These are phyloP conservation scores for Vanderwaltozyma tropicalis DNA, from an alignment of 805 yeast species.

Conservation along the genomic window DNA sequence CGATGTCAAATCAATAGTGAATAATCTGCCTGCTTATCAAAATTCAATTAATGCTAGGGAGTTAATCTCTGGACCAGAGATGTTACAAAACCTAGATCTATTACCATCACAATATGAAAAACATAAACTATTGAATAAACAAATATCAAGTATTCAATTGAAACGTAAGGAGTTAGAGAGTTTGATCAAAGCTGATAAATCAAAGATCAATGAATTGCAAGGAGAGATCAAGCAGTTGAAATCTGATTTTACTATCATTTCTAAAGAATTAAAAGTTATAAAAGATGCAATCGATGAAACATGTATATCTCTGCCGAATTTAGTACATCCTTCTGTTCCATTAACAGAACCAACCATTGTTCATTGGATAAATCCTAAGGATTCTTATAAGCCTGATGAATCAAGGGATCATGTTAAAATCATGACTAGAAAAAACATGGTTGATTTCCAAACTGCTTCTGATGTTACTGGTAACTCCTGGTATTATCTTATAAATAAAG, in stretches of 20 bases:
- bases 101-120: slow-evolving; percentile 22
- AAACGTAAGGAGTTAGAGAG: slow-evolving; percentile 23
- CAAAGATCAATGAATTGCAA: slow-evolving; percentile 6
- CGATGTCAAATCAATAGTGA: slow-evolving; percentile 18
- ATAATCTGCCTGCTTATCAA: slow-evolving; percentile 10
- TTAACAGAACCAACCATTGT: slow-evolving; percentile 35
- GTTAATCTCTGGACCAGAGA: slow-evolving; percentile 13
- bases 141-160: slow-evolving; percentile 23
- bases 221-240: slow-evolving; percentile 18
- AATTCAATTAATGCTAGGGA: slow-evolving; percentile 23
- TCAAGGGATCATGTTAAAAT: slow-evolving; percentile 55
- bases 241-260: slow-evolving; percentile 14
- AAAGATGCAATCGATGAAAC: slow-evolving; percentile 31
- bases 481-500: slow-evolving; percentile 77
- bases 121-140: slow-evolving; percentile 11
- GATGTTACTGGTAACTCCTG: slow-evolving; percentile 71
- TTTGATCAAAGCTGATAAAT: slow-evolving; percentile 17
- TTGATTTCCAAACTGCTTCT: slow-evolving; percentile 67
- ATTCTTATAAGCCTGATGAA: slow-evolving; percentile 18
- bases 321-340: slow-evolving; percentile 40
- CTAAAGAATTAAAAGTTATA: slow-evolving; percentile 14
- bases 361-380: slow-evolving; percentile 39
- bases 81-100: slow-evolving; percentile 18
- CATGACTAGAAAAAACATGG: slow-evolving; percentile 53
- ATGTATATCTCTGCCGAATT: slow-evolving; percentile 54